Base-by-base conservation (phyloP, 306 rosid genomes). In the Lathyrus tuberosus region DNA sequence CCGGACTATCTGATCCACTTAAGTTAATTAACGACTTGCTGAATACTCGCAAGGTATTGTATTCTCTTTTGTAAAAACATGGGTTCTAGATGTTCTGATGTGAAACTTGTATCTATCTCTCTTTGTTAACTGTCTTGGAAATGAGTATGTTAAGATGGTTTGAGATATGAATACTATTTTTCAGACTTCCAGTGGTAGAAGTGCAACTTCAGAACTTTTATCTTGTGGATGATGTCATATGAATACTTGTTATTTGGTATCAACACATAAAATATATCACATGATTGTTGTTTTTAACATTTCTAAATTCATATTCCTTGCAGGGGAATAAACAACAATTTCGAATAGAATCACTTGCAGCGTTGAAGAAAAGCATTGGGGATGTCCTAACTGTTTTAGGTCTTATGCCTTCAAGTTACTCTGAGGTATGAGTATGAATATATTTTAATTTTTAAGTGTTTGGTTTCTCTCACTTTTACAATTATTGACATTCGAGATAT, bases 11-110 rank as follows among this genome's bases (percentile, higher is more conserved):
- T 65, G 99, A 91, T 31, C 97, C 97, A 41, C 81, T 94, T 66
- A 94, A 94, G 79, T 81, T 76, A 62, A 87, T 88, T 47, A 94
- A 94, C 75, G 99, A 94, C 84, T 82, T 94, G 70, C 81, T 94
- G 46, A 92, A 85, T 74, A 88, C 97, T 40, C 96, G 91, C 8
- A 83, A 88, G 97, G 99, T 90, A 85, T 65, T 31, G 26, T 56
- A 28, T 70, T 31, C 22, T 30, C 64, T 6, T 20, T 15, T 65
- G 46, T 46, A 5, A 8, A 65, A n/a, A n/a, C n/a, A n/a, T n/a
- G n/a, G n/a, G n/a, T n/a, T n/a, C n/a, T n/a, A n/a, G n/a, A n/a
- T n/a, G n/a, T n/a, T n/a, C n/a, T n/a, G n/a, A n/a, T n/a, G n/a
- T n/a, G n/a, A n/a, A n/a, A n/a, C n/a, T n/a, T n/a, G n/a, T n/a